Evolutionary conservation across 2,329 filamentous ascomycete genomes (phyloP).

Genomic region (Ceratocystis colombiana): DNA sequence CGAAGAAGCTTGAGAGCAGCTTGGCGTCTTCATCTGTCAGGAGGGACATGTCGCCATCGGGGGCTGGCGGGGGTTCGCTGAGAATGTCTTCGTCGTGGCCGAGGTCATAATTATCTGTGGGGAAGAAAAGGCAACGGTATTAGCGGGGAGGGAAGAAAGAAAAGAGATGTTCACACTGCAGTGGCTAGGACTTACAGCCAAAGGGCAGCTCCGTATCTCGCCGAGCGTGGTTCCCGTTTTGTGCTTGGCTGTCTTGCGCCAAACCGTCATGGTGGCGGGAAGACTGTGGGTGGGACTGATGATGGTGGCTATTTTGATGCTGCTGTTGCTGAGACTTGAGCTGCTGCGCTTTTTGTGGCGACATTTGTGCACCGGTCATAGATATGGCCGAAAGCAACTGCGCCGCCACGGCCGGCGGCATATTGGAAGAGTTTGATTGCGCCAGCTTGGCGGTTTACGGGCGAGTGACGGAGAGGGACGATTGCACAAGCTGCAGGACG

Average conservation of each 20-base stretch:
- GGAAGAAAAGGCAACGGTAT: not conserved
- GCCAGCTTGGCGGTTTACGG: constrained; percentile 17
- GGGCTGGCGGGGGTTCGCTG: constrained; percentile 46
- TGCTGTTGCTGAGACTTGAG: constrained; percentile 7
- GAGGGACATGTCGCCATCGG: constrained; percentile 54
- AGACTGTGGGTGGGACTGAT: constrained; percentile 5
- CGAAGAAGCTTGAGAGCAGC: constrained; percentile 49
- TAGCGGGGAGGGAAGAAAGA: constrained; percentile 4
- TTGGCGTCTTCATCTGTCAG: constrained; percentile 53
- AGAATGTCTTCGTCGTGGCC: constrained; percentile 27
- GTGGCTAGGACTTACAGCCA: constrained; percentile 49
- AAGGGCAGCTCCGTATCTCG: constrained; percentile 48
- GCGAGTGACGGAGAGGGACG: not conserved
- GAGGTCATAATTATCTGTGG: constrained; percentile 38
- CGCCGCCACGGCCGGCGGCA: constrained; percentile 22
- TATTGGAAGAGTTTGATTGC: constrained; percentile 17
- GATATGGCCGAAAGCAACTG: constrained; percentile 25
- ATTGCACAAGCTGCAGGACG: not conserved
- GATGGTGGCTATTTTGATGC: not conserved
- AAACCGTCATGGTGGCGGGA: not conserved
- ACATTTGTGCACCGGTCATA: constrained; percentile 19
- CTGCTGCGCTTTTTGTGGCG: constrained; percentile 6
- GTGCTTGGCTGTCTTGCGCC: constrained; percentile 10
- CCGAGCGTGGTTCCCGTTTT: constrained; percentile 25
- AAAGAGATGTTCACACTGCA: not conserved